phyloP scores from a whole-genome alignment of 108 stramenopile species.

The Licmophora abbreviata region DNA sequence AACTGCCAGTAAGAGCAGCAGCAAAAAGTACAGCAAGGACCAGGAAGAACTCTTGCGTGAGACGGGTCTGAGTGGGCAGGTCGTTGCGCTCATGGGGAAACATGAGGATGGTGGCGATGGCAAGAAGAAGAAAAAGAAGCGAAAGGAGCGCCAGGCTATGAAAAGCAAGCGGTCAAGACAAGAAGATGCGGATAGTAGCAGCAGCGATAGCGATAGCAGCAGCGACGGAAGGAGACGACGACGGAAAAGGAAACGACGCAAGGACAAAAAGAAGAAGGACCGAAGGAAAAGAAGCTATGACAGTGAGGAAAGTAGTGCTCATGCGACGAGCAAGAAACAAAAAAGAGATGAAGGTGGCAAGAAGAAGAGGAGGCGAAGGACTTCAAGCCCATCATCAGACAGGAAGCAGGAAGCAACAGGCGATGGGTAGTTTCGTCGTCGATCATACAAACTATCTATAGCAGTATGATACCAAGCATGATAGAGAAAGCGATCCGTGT shows the following conservation, averaged over 20 bases:
- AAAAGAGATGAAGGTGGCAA: slow-evolving; percentile 2
- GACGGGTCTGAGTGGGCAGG: slow-evolving; percentile 40
- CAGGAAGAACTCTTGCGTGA: slow-evolving; percentile 31
- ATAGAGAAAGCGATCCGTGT: too few species aligned
- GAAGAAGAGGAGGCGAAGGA: slow-evolving; percentile 11
- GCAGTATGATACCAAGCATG: too few species aligned
- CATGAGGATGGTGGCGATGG: slow-evolving; percentile 14
- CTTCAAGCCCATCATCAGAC: not conserved
- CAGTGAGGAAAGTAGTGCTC: not conserved
- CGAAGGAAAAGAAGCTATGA: not conserved
- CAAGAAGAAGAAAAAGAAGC: slow-evolving; percentile 4
- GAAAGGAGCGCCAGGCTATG: not conserved
- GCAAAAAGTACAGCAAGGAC: slow-evolving; percentile 31
- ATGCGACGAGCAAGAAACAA: not conserved
- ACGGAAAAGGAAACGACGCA: slow-evolving; percentile 1
- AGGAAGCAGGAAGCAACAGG: not conserved
- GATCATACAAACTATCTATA: too few species aligned
- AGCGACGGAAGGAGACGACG: slow-evolving; percentile 2
- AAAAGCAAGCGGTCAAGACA: slow-evolving; percentile 1
- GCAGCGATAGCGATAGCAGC: slow-evolving; percentile 1
- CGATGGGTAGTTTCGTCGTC: not conserved
- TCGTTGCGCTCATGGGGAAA: slow-evolving; percentile 37
- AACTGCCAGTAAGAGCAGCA: slow-evolving; percentile 20
- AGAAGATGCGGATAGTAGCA: slow-evolving; percentile 4
- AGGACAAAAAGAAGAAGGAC: not conserved